Percentiles rank a stretch among this genome's conserved stretches.
Evolutionary conservation across 2,329 filamentous ascomycete species (phyloP).

Genomic region (Elsinoe ampelina): DNA sequence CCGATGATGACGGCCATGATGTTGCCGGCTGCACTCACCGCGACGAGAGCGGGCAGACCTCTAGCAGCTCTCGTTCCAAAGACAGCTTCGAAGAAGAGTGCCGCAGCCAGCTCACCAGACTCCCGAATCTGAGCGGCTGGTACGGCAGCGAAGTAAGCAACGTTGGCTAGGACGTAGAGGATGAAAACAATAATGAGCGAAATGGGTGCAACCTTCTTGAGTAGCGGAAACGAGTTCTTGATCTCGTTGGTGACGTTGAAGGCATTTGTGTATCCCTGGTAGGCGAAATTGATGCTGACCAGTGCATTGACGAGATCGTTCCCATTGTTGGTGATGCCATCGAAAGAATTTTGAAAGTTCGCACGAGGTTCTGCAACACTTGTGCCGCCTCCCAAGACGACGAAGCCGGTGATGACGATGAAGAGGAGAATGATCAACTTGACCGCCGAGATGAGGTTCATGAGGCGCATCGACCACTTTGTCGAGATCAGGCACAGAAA

Average conservation of each 20-base stretch:
- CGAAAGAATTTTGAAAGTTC: conserved; percentile 50
- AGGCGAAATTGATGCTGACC: conserved; percentile 42
- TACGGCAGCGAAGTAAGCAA: conserved; percentile 53
- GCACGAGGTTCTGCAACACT: conserved; percentile 40
- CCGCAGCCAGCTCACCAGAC: conserved; percentile 47
- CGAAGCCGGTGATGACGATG: conserved; percentile 42
- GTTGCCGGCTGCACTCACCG: conserved; percentile 59
- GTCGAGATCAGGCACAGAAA: conserved; percentile 33
- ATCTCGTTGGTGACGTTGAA: conserved; percentile 56
- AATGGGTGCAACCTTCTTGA: not conserved
- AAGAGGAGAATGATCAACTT: conserved; percentile 33
- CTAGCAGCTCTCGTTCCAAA: conserved; percentile 46
- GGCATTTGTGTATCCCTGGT: conserved; percentile 50
- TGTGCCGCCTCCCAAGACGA: conserved; percentile 51
- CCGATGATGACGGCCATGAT: conserved; percentile 60
- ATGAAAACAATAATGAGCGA: not conserved
- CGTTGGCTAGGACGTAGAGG: conserved; percentile 41
- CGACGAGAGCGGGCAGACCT: conserved; percentile 55
- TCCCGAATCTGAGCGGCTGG: conserved; percentile 45
- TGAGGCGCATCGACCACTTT: conserved; percentile 48
- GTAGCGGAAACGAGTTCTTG: conserved; percentile 23
- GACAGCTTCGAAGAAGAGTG: conserved; percentile 50
- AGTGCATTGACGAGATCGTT: conserved; percentile 50
- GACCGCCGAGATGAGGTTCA: conserved; percentile 55
- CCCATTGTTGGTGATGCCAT: conserved; percentile 36